Evolutionary conservation across 495 filamentous ascomycete genomes (phyloP), one percentile per base, ranked within the genome.

Genomic region (Neurospora sp.): DNA sequence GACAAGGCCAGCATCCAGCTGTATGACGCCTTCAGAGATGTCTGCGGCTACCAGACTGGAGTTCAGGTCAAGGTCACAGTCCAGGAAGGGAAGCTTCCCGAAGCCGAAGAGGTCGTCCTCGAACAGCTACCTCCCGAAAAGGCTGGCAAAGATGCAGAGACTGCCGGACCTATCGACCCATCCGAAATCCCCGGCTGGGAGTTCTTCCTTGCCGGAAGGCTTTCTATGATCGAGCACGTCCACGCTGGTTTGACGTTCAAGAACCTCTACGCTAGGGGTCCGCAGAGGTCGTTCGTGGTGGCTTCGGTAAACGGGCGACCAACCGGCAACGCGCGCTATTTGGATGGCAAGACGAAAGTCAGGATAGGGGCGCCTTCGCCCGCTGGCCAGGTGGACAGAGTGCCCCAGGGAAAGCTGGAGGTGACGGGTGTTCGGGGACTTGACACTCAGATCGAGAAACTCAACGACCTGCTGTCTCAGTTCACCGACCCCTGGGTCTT

Each of bases 401-500:
- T 72, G 23, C 69, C 76, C 6, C 40, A 71, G 35, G 84, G 78
- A 41, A 83, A 78, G 75, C 79, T 86, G 39, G 82, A 83, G 73
- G 78, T 84, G 27, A 78, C 80, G 5, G 83, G 86, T 16, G 85
- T 95, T 37, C 89, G 90, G 41, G 92, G 91, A 20, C 85, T 95
- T 72, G 84, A 86, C 31, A 84, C 83, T 35, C 93, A 90, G 75
- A 85, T 91, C 74, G 82, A 85, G 72, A 85, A 86, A 75, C 87
- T 92, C 73, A 95, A 96, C 78, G 81, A 91, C 44, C 86, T 89
- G 37, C 84, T 97, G 31, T 80, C 85, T 23, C 85, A 87, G 66
- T 90, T 93, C 73, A 88, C 70, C 77, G 35, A 74, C 78, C 44
- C 76, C 76, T 37, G 78, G 78, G 39, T 81, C 62, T 77, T 77